Evolutionary conservation across 2,329 filamentous ascomycete species (phyloP), one percentile per base, ranked within the genome.

Genomic region (Domatiomyces globalis): DNA sequence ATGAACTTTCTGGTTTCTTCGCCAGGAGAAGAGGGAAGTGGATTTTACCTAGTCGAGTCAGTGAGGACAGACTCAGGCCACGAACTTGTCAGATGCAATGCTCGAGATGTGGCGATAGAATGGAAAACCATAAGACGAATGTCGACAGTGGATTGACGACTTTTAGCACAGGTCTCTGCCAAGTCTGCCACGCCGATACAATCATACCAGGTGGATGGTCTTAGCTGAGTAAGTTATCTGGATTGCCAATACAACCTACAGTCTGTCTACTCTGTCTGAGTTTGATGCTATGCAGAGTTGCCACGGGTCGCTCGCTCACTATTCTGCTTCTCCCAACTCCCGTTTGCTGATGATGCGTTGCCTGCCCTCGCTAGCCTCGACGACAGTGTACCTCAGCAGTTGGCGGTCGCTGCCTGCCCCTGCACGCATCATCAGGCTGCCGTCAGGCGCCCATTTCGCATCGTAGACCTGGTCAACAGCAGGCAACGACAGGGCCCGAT

Each of bases 391-490:
- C 15, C 44, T 25, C 39, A 54, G 55, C 12, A 58, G 33, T 27
- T 51, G 49, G 22, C 46, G 43, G 46, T 54, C 51, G 12, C 22
- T 61, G 19, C 56, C 51, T 33, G 63, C 61, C 44, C 63, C 61
- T 66, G 75, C 77, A 1, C 88, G 72, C 1, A 85, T 58, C 49
- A 87, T 71, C 1, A 88, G 63, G 0, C 69, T 72, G 10, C 73
- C 66, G 51, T 84, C 78, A 59, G 83, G 74, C 44, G 85, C 73
- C 60, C 88, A 87, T 61, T 83, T 81, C 12, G 84, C 65, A 62
- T 87, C 82, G 18, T 79, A 64, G 15, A 82, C 66, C n/a, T 64
- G 67, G 9, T 67, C 67, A 5, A 67, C 61, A 15, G 33, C 2
- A 39, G 33, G 33, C 33, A 39, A 39, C 8, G 10, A 5, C 33